Evolutionary conservation across 164 flowering plant genomes (phyloP), one percentile per base, ranked within the genome.

Genomic region (Umbellularia californica): DNA sequence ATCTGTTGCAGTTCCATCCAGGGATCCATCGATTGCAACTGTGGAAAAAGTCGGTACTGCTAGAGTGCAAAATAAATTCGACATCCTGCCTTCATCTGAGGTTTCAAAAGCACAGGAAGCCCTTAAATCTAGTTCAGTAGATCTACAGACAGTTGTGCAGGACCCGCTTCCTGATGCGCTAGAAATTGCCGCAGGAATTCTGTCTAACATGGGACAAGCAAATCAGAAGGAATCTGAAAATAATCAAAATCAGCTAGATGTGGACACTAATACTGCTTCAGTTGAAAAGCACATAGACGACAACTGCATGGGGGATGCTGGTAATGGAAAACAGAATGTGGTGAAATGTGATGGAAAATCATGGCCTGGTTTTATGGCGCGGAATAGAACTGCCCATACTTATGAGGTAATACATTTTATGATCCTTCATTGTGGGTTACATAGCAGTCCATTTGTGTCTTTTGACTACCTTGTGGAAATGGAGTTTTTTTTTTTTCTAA

Each of bases 151-250:
- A 68, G 73, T 77, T 20, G 93, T 90, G 66, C 82, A 69, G 65
- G 98, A 93, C 58, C 98, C 95, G 69, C 91, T 93, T 75, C 93
- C 90, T 11, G 87, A 85, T 71, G 93, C 92, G 22, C 67, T 91
- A 65, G 72, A 20, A 3, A 25, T 77, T 62, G 88, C 90, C 63
- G 83, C 80, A 67, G 67, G 80, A 69, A 50, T 89, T 50, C 0
- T 35, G 10, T 50, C 74, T 20, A 62, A 62, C 68, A 73, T 63
- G 71, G 74, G 51, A n/a, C 72, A 47, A 19, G 15, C 2, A 28
- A 62, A 50, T 75, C 63, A 27, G 25, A 79, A 65, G 33, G 60
- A 74, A 41, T 52, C 50, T 14, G 73, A 52, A 11, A 72, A 77
- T 77, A 70, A 71, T 58, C 77, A 69, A 68, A 65, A 70, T 73